Evolutionary conservation across 2,329 filamentous ascomycete genomes (phyloP).

Genomic region (Ophiostoma novo-ulmi): DNA sequence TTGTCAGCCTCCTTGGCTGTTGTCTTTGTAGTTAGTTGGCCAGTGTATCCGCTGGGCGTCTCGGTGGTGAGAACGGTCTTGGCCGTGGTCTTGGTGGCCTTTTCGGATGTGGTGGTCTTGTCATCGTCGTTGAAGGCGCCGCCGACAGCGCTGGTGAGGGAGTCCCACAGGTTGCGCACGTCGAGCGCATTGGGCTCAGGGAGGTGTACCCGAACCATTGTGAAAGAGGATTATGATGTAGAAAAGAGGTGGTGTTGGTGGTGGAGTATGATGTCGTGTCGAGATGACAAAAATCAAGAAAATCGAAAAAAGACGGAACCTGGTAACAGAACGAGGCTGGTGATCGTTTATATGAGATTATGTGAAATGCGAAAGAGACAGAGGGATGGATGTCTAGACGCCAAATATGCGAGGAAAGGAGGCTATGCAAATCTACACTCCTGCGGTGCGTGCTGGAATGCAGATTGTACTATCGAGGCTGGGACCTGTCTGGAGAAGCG

Average conservation of each 20-base stretch:
- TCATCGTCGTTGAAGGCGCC: constrained; percentile 21
- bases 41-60: constrained; percentile 4
- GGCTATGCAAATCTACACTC: background rate
- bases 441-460: constrained; percentile 22
- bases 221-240: background rate
- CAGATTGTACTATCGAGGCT: background rate
- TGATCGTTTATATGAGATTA: constrained; percentile 3
- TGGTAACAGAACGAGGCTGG: constrained; percentile 7
- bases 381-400: background rate
- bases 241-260: constrained; percentile 9
- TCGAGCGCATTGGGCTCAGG: constrained; percentile 10
- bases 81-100: constrained; percentile 14
- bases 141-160: constrained; percentile 26
- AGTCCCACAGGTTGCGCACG: constrained; percentile 23
- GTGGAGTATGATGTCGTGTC: constrained; percentile 6
- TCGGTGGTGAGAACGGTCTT: constrained; percentile 17
- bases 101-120: constrained; percentile 13
- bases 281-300: constrained; percentile 3
- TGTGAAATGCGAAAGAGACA: background rate
- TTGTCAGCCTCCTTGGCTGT: constrained; percentile 16
- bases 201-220: constrained; percentile 9
- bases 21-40: constrained; percentile 21
- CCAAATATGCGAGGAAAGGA: background rate
- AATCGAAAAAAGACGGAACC: background rate
- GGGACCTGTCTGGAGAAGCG: constrained; percentile 14